Conservation (phyloP, 441 rosid species). For the Bocquillonia castaneifolia region DNA sequence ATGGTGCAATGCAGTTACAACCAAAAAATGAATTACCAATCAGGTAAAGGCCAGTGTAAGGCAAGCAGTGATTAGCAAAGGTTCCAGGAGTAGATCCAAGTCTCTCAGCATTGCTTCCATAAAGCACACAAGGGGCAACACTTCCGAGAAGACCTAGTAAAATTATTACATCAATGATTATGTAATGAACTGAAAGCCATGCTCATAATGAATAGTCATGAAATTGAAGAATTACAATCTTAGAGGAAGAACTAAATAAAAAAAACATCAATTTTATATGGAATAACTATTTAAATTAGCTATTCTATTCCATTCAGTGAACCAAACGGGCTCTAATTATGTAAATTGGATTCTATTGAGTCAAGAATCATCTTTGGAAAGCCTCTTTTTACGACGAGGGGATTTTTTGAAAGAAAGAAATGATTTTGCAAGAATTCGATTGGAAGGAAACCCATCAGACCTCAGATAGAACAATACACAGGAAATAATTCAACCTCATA, state of each 20-base stretch:
- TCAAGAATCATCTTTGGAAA: too few species aligned
- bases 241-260: conserved; percentile 5
- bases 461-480: too few species aligned
- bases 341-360: too few species aligned
- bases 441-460: too few species aligned
- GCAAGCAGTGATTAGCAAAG: conserved; percentile 71
- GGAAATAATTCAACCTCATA: background rate
- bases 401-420: too few species aligned
- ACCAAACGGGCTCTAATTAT: too few species aligned
- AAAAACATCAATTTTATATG: background rate
- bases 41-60: conserved; percentile 67
- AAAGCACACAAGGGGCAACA: conserved; percentile 76
- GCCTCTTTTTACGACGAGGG: too few species aligned
- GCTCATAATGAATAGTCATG: background rate
- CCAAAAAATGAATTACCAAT: conserved; percentile 63
- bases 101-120: conserved; percentile 92
- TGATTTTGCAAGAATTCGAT: too few species aligned
- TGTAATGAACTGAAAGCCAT: background rate
- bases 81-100: conserved; percentile 75
- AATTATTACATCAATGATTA: background rate
- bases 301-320: too few species aligned
- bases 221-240: too few species aligned
- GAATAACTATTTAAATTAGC: too few species aligned
- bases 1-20: conserved; percentile 83
- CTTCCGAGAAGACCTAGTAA: conserved; percentile 84